Evolutionary conservation across 805 yeast genomes (phyloP).

Genomic region (Ascoidea tarda): DNA sequence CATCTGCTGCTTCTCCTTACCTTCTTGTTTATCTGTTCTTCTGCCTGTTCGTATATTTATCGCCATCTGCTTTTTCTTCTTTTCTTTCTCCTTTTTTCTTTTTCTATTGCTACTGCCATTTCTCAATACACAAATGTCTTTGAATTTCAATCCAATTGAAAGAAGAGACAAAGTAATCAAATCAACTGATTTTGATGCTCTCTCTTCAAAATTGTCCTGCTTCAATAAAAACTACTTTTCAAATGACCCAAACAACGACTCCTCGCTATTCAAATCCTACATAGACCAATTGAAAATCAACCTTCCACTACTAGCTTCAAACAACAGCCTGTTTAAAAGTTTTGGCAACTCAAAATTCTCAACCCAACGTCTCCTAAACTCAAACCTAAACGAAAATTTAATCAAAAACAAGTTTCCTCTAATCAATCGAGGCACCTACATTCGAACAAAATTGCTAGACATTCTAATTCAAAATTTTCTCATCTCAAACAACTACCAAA

Average conservation of each 20-base stretch:
- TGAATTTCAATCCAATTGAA: background rate
- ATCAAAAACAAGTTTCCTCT: conserved; percentile 34
- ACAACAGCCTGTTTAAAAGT: conserved; percentile 26
- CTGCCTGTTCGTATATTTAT: no score
- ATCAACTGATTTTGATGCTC: conserved; percentile 49
- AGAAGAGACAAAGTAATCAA: conserved; percentile 30
- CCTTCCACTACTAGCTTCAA: conserved; percentile 20
- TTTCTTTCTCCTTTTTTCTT: no score
- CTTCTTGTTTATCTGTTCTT: no score
- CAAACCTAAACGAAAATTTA: conserved; percentile 13
- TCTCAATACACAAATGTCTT: no score
- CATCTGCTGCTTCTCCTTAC: no score
- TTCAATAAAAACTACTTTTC: conserved; percentile 26
- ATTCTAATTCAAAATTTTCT: conserved; percentile 24
- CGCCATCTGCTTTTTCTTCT: no score
- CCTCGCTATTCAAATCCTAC: conserved; percentile 16
- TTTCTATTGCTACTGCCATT: no score
- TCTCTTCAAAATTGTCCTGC: conserved; percentile 35
- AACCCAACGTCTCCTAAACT: background rate
- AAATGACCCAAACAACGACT: conserved; percentile 23
- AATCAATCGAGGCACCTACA: conserved; percentile 48
- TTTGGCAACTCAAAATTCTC: conserved; percentile 12
- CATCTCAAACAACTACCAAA: conserved; percentile 6
- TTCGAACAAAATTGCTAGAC: conserved; percentile 32
- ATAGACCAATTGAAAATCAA: conserved; percentile 13